Evolutionary conservation across 495 filamentous ascomycete genomes (phyloP), one percentile per base, ranked within the genome.

Genomic region (Aspergillus ostianus): DNA sequence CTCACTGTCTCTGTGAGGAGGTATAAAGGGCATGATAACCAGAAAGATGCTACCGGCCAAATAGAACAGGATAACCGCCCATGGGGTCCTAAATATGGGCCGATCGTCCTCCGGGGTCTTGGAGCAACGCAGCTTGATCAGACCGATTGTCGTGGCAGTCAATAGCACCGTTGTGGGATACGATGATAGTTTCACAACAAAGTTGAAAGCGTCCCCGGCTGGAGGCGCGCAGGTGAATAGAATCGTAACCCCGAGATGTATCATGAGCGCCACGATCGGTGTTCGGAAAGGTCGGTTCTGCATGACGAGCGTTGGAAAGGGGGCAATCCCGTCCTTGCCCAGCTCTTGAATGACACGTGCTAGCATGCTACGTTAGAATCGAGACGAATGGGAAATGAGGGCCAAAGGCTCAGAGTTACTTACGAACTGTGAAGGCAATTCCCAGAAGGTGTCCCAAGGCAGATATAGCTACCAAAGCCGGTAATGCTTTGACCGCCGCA

Each of bases 361-460:
- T 84, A 29, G 46, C 15, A 46, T n/a, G 19, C 36, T 18, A 45
- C 47, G 4, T 27, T 47, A 18, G 51, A 12, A 23, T 51, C 23
- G 18, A 15, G 5, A 41, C 13, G 13, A 12, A 17, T 15, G 7
- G 9, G 0, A 21, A 48, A 30, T 10, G 13, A 10, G 6, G 7
- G 20, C 15, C 21, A 3, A 15, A 44, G 18, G 13, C 13, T 15
- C 12, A 5, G 13, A 0, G 8, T 46, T 5, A 65, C 65, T 27
- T 60, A 70, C 68, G 61, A 18, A 70, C 68, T 6, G 65, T 61
- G 13, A 70, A 72, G 2, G 70, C 67, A 9, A 70, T 61, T 3
- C 87, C 83, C 77, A 91, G 85, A 3, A 90, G 82, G 64, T 90
- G 89, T 4, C 88, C 87, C 0, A 81, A 80, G 0, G 84, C 87